Evolutionary conservation across 768 basidiomycete genomes (phyloP), one percentile per base, ranked within the genome.

Genomic region (Mycena chlorophos): DNA sequence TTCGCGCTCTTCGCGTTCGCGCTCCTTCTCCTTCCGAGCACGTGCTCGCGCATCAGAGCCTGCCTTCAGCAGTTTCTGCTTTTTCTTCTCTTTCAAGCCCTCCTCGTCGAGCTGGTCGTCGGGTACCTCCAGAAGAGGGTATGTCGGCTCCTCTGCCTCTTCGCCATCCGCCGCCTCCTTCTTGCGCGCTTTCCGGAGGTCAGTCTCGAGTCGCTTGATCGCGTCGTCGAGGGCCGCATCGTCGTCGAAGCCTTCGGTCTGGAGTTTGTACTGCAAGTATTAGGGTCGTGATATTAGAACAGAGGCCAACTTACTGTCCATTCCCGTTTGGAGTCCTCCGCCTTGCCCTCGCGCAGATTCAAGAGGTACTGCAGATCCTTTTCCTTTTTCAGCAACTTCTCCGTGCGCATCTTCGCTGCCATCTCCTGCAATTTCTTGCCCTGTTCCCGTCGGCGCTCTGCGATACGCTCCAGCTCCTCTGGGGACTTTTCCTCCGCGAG

Each of bases 41-140:
- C 92, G 86, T 29, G 85, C 83, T 20, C 97, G 87, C 0, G 95
- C 93, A 55, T 98, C 96, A 69, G 88, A 94, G 1, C 91, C 92
- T 0, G 94, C 93, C 69, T 97, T 98, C 75, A 95, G 75, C 28
- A 98, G 78, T 61, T 86, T 89, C 68, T 99, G 97, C 65, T 88
- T 91, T 65, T 86, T 87, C 75, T 98, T 99, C 71, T 99, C 97
- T 68, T 91, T 98, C 30, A 98, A 68, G 23, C 86, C 81, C 37
- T 96, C 94, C 66, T 98, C 95, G 63, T 92, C 91, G 6, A 94
- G 79, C 45, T 46, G 45, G 26, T 46, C 86, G 70, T 99, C 97
- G 0, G 94, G 94, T 2, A 89, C 78, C 64, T 97, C 93, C n/a
- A 96, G 76, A 2, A 99, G 78, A 19, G 92, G 94, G 75, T 94